Evolutionary conservation across 139 green algal species (phyloP).

Genomic region (Tetraselmis chui): DNA sequence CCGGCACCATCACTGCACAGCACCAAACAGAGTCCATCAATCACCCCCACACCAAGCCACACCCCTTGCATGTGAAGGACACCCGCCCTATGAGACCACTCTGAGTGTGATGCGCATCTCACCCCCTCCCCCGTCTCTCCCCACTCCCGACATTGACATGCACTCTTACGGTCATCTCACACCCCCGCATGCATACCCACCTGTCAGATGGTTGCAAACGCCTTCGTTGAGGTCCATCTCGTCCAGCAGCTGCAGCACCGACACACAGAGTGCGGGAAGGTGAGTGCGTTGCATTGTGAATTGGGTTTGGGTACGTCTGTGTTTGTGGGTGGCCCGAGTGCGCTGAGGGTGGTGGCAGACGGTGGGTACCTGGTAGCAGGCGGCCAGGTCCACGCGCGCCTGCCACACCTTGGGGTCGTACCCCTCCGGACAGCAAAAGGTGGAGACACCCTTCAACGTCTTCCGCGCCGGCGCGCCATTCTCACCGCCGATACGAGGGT

Average conservation of each 20-base stretch:
- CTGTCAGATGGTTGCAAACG: not conserved
- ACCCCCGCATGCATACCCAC: not conserved
- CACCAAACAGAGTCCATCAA: no score
- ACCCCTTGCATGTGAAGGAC: no score
- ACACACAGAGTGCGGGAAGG: not conserved
- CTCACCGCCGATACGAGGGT: not conserved
- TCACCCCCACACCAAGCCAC: no score
- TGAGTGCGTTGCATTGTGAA: no score
- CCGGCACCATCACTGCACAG: slow-evolving; percentile 27
- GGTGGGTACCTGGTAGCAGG: slow-evolving; percentile 24
- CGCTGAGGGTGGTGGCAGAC: no score
- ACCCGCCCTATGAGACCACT: no score
- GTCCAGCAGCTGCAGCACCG: not conserved
- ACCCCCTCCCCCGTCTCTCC: no score
- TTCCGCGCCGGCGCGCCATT: not conserved
- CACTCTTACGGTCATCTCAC: not conserved
- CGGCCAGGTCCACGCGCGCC: slow-evolving; percentile 31
- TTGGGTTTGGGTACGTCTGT: slow-evolving; percentile 15
- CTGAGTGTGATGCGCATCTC: no score
- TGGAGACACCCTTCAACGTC: not conserved
- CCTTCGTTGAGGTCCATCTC: not conserved
- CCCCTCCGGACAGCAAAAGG: not conserved
- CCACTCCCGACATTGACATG: no score
- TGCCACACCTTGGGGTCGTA: slow-evolving; percentile 21
- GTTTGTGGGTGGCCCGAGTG: slow-evolving; percentile 18